A percentile compares a stretch with the other conserved stretches of the same genome.
Evolutionary conservation across 2,329 filamentous ascomycete genomes (phyloP).

Genomic region (Botrytis fabae): DNA sequence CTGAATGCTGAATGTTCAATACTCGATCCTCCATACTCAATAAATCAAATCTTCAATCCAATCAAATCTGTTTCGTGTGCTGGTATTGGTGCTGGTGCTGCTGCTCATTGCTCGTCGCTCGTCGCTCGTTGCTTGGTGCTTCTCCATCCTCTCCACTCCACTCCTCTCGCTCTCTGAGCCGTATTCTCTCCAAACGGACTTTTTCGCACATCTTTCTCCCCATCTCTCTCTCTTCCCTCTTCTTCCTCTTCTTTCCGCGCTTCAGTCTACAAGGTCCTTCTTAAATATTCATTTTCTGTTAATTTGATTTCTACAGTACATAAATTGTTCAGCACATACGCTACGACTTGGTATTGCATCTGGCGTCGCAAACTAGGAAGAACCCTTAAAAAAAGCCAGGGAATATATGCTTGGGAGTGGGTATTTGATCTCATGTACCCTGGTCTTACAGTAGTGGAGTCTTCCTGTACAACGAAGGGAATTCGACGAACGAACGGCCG

Average conservation of each 20-base stretch:
- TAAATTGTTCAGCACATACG: constrained; percentile 1
- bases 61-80: neutral
- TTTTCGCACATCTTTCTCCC: neutral
- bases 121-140: constrained; percentile 1
- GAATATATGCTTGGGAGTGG: constrained; percentile 22
- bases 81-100: constrained; percentile 2
- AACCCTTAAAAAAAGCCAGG: constrained; percentile 21
- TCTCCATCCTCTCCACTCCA: neutral
- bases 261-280: neutral
- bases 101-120: neutral
- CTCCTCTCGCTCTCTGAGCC: constrained; percentile 3
- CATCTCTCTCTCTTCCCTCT: neutral
- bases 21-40: neutral
- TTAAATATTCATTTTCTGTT: neutral
- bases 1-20: neutral
- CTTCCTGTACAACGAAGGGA: constrained; percentile 20
- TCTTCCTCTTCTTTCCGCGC: neutral
- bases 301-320: constrained; percentile 16
- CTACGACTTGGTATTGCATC: constrained; percentile 19
- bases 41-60: neutral
- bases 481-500: constrained; percentile 23
- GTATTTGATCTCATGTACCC: constrained; percentile 24
- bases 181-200: neutral
- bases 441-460: constrained; percentile 22
- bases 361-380: constrained; percentile 22